Percentiles rank a stretch among this genome's conserved stretches.
phyloP scores from a whole-genome alignment of 2,329 filamentous ascomycete species.

The Colletotrichum sp. region DNA sequence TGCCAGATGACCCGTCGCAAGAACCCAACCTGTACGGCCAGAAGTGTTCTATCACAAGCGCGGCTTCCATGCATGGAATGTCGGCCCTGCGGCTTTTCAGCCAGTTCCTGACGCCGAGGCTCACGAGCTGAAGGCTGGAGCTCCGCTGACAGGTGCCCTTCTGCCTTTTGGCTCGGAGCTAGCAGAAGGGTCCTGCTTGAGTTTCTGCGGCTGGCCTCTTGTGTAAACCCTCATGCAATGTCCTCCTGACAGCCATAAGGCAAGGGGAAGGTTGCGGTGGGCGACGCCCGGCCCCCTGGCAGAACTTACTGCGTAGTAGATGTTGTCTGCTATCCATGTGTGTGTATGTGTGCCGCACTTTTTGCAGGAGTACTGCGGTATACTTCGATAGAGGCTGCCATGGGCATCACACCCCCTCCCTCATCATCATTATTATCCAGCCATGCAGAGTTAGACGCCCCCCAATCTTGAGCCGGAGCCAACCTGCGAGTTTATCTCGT shows the following conservation, averaged over 20 bases:
- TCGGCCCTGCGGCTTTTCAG: neutral
- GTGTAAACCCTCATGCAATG: neutral
- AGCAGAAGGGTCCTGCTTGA: neutral
- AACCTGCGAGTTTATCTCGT: neutral
- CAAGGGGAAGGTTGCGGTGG: neutral
- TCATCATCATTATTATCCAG: neutral
- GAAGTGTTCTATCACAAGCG: neutral
- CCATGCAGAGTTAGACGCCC: neutral
- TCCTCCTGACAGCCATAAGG: constrained; percentile 11
- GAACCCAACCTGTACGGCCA: neutral
- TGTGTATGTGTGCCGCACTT: neutral
- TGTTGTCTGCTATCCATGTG: neutral
- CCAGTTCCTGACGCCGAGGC: constrained; percentile 1
- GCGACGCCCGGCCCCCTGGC: neutral
- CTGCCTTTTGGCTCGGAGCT: neutral
- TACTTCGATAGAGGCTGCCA: neutral
- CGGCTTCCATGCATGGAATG: constrained; percentile 2
- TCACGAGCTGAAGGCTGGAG: neutral
- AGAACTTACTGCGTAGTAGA: constrained; percentile 6
- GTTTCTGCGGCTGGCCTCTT: neutral
- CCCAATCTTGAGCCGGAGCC: neutral
- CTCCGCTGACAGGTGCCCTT: neutral
- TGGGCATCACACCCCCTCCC: neutral
- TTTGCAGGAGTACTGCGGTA: neutral
- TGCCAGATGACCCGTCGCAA: neutral